Percentiles rank a stretch among this genome's conserved stretches.
Evolutionary conservation across 1,284 basidiomycete genomes (phyloP).

Genomic region (Ganoderma lucidum): DNA sequence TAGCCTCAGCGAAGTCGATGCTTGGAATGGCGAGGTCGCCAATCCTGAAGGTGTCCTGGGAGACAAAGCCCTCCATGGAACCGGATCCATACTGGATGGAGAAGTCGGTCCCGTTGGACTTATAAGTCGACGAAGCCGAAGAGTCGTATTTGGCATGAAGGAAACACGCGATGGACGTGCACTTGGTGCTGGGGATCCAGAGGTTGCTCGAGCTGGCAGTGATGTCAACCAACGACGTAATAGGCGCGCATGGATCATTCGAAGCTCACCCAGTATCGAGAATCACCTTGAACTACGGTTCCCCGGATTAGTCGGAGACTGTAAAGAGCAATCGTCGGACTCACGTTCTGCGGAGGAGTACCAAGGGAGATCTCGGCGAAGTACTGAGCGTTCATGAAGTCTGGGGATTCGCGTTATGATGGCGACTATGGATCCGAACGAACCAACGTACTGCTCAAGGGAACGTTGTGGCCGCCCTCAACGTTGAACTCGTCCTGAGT

Average conservation of each 20-base stretch:
- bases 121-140: constrained; percentile 85
- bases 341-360: constrained; percentile 77
- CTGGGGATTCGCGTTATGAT: constrained; percentile 46
- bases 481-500: constrained; percentile 76
- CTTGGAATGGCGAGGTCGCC: constrained; percentile 83
- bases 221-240: constrained; percentile 23
- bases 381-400: constrained; percentile 99
- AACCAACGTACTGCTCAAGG: constrained; percentile 81
- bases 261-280: constrained; percentile 81
- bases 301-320: constrained; percentile 11
- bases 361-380: constrained; percentile 91
- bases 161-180: constrained; percentile 98
- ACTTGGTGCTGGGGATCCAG: constrained; percentile 91
- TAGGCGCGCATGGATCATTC: constrained; percentile 3
- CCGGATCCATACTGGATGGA: constrained; percentile 97
- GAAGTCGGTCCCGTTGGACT: constrained; percentile 91
- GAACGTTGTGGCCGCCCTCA: constrained; percentile 88
- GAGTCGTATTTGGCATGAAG: constrained; percentile 95
- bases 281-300: constrained; percentile 80
- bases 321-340: constrained; percentile 35
- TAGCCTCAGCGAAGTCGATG: constrained; percentile 96
- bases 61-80: constrained; percentile 97
- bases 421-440: constrained; percentile 3
- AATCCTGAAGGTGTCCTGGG: constrained; percentile 84
- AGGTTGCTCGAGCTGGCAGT: constrained; percentile 82